Base-by-base conservation (phyloP, 345 rosid species). In the Bruguiera gymnorhiza region DNA sequence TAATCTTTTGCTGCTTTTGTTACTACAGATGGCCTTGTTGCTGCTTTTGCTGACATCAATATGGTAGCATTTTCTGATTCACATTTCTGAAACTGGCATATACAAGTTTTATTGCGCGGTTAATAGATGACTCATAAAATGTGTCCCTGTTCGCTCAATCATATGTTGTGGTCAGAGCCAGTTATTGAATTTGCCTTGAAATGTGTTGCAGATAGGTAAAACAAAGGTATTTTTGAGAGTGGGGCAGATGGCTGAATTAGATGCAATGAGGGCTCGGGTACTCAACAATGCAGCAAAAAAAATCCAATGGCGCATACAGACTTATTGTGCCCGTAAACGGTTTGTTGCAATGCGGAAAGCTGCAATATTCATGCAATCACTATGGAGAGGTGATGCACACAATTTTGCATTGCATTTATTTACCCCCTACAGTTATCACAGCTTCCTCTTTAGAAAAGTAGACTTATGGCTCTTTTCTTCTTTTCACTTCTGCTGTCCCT, bases 241-340 rank as follows among this genome's bases (percentile, higher is more conserved):
- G 15, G 99, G 99, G 73, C 99, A 95, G 84, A 95, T 95, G 99
- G 99, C 99, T 72, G 99, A 95, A 80, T 80, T 95, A 60, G 99
- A 95, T 73, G 89, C 97, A 63, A 75, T 87, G 69, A 89, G 99
- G 70, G 76, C 97, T 43, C 92, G 83, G 77, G 88, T 95, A 18
- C 91, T 95, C 75, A 86, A 79, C 68, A 78, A 31, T 59, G 99
- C 97, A 64, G 99, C 99, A 11, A 91, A 83, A 85, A 86, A 78
- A 1, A 86, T 95, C 74, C 99, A 95, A 77, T 74, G 96, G 48
- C 87, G 91, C 0, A 73, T 92, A 62, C 77, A 85, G 23, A 92
- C 99, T 70, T 89, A 90, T 62, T 73, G 76, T 10, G 85, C 96
- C 76, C 91, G 81, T 48, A 92, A 78, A 82, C 77, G 90, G 48